Base-by-base conservation (phyloP, 345 rosid species). In the Litchi chinensis region DNA sequence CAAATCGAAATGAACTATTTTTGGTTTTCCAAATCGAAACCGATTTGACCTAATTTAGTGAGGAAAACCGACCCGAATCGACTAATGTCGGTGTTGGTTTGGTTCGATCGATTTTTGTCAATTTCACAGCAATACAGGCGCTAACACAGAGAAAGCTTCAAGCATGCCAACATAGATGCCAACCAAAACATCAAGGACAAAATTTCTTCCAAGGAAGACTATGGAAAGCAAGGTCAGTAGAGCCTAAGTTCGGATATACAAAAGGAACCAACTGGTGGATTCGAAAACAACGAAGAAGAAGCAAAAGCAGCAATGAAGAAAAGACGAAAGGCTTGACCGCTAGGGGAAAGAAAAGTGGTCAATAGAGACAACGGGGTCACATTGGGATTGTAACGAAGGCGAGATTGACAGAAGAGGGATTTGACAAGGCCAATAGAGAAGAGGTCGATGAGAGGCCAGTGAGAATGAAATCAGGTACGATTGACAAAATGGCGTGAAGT, bases 271-370 rank as follows among this genome's bases (percentile, higher is more conserved):
- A 88, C 6, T 15, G 10, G 3, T 74, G 24, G 10, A 16, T 13
- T 3, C 28, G 11, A 43, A 15, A 28, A 59, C 80, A 5, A 63
- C 75, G 5, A 74, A 68, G 5, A 80, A 50, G 87, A 84, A 68
- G 93, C 79, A 54, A 91, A 75, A 0, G 92, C 82, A 5, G 97
- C 97, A 37, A 90, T 83, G 81, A 90, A 84, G 84, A 80, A 91
- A 63, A 95, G 95, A 37, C 95, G 91, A 15, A 97, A 91, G 8
- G 98, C 89, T 86, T 95, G 98, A 64, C 99, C 98, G 12, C 96
- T 91, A 73, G 4, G 2, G 99, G 75, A 95, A 94, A 39, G 99
- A 95, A 84, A 82, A 96, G 79, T 89, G 86, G 76, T 92, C 99
- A 22, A 1, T 87, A 12, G 91, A 81, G 64, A 93, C 97, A 3